Conservation (phyloP, 345 rosid species). For the Nephelium lappaceum region DNA sequence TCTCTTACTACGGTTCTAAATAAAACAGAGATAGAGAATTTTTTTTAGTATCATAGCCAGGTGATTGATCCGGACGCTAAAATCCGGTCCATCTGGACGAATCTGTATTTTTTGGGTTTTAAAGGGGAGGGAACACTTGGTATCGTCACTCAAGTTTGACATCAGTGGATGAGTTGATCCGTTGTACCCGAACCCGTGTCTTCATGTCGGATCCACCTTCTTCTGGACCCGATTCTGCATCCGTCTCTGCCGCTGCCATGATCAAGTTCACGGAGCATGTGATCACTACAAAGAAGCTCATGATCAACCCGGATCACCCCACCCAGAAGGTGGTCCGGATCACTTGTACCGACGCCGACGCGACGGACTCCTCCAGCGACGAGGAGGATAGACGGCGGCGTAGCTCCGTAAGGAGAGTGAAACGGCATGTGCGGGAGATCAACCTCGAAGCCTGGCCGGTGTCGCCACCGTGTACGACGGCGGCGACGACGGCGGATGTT, state of each 20-base stretch:
- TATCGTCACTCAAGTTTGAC: too few relatives aligned
- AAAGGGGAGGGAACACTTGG: too few relatives aligned
- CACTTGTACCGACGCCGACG: conserved; percentile 48
- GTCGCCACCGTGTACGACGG: background rate
- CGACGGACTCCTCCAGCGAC: conserved; percentile 55
- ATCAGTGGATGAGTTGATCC: background rate
- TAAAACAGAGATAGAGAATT: too few relatives aligned
- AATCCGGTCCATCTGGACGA: background rate
- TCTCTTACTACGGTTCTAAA: too few relatives aligned
- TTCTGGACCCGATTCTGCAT: too few relatives aligned
- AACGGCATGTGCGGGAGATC: conserved; percentile 40
- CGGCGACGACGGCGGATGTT: background rate
- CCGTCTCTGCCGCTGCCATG: background rate
- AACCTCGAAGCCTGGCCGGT: conserved; percentile 18
- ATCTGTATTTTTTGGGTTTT: background rate
- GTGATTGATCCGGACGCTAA: too few relatives aligned
- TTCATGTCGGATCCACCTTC: background rate
- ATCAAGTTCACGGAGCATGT: conserved; percentile 20
- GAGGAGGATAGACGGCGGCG: conserved; percentile 35
- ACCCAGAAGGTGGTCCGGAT: conserved; percentile 28
- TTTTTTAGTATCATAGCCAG: too few relatives aligned
- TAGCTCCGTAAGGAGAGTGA: conserved; percentile 32
- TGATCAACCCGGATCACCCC: background rate
- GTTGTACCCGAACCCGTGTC: background rate
- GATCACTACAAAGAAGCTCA: background rate